Base-by-base conservation (phyloP, 1,139 yeast genomes). In the Ogataea hybrid region DNA sequence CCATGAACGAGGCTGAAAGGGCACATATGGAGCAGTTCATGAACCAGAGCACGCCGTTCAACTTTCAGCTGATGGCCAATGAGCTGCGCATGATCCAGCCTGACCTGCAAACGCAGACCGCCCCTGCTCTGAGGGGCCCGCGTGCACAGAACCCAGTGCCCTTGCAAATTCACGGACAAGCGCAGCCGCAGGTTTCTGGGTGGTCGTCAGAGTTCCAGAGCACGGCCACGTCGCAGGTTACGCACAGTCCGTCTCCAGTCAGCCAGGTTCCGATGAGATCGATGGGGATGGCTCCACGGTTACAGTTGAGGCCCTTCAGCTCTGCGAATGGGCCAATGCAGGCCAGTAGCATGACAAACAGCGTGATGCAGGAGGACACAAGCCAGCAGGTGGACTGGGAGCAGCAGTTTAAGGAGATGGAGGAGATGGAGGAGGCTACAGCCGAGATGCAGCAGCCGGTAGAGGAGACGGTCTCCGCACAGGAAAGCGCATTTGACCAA, bases 331-430 rank as follows among this genome's bases (percentile, higher is more conserved):
- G 47, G 3, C 28, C 44, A 16, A 33, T 43, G 44, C 51, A 45
- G 11, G 37, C 48, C 41, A 21, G 28, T 14, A 25, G 32, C 12
- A 25, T 32, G 16, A 21, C 25, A n/a, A 46, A 18, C 6, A 35
- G 31, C 11, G 25, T 17, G 18, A 25, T 25, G 23, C 31, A 38
- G 12, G 41, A 44, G 30, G 39, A 20, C 17, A 29, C 29, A 12
- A 43, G 42, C 37, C 47, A 34, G 27, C 39, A 32, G 6, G 44
- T 46, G 53, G 65, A 48, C 58, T 90, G 97, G 97, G 97, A 89
- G 58, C 82, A 85, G 57, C 89, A 84, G 54, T 92, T 92, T 65
- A 75, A 79, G 55, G 83, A 81, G 56, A 72, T 88, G 39, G 97
- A 89, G 62, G 47, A 50, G 18, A 63, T 18, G 20, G 20, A 18